Conservation (phyloP, 106 monocot species). For the Apostasia ramifera region DNA sequence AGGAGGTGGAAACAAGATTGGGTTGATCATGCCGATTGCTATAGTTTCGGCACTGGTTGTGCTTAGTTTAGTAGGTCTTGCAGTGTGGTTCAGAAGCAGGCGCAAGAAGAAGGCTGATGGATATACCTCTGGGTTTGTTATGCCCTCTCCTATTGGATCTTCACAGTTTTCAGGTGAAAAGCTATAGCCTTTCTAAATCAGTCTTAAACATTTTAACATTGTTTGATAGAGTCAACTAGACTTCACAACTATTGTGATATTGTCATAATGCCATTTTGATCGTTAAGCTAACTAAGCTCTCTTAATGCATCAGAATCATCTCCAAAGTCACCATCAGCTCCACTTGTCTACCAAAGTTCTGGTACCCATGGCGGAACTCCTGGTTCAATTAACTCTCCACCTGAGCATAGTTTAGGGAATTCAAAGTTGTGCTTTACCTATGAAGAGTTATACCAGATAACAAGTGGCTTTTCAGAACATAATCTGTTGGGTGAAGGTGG, state of each 20-base stretch:
- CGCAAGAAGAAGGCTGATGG: conserved; percentile 19
- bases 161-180: conserved; percentile 54
- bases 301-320: conserved; percentile 22
- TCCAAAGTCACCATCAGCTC: conserved; percentile 22
- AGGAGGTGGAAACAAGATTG: conserved; percentile 14
- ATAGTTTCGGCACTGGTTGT: conserved; percentile 24
- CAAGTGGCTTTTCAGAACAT: conserved; percentile 58
- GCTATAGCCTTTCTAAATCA: background rate
- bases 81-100: conserved; percentile 43
- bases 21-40: conserved; percentile 20
- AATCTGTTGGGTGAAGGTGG: conserved; percentile 90
- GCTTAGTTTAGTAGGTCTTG: conserved; percentile 29
- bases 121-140: conserved; percentile 33
- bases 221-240: background rate
- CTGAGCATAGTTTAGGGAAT: conserved; percentile 43
- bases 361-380: conserved; percentile 10
- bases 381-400: conserved; percentile 18
- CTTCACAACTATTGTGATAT: background rate
- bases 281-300: background rate
- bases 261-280: background rate
- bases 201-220: background rate
- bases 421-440: conserved; percentile 68
- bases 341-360: conserved; percentile 32
- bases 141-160: conserved; percentile 49
- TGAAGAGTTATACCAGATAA: conserved; percentile 50